Base-by-base conservation (phyloP, 495 filamentous ascomycete genomes). In the Talaromyces liani region DNA sequence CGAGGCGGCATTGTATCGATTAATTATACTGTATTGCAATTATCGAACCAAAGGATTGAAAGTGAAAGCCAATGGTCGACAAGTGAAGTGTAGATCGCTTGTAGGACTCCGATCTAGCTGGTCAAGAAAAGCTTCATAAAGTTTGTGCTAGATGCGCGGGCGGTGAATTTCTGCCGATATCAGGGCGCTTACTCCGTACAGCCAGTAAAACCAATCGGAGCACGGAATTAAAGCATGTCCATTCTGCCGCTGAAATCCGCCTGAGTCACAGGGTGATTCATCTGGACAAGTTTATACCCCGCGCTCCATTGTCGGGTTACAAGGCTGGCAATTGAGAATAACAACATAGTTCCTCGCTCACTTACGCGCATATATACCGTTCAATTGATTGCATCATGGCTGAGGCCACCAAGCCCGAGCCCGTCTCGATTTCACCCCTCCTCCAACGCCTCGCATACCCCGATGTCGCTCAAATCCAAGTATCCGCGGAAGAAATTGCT, bases 401-500 rank as follows among this genome's bases (percentile, higher is more conserved):
- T 14, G 61, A 65, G 6, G 61, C 68, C 55, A 54, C 71, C 45
- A 75, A 73, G 56, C 72, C 73, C 12, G 72, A 75, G 64, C 62
- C 70, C n/a, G 73, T 91, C 68, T 90, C 91, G 58, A 92, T 98
- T 68, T 87, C 89, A 6, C 86, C 90, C 16, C 83, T 98, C 16
- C 86, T 98, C 60, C 86, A 90, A 64, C 82, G 86, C 45, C 82
- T 98, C 25, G 85, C 81, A 16, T 88, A 90, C 84, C 87, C 90
- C 59, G 78, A 83, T 34, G 79, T 84, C 0, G 70, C 72, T 9
- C 70, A 75, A 20, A 69, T 73, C 27, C 75, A 79, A 24, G 87
- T 92, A 12, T 84, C 85, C 20, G 87, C 93, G 20, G 81, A 87
- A 39, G 89, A 96, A 65, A 93, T 99, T 68, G 92, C 93, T 62